Evolutionary conservation across 139 green algal species (phyloP).

Genomic region (Deuterostichococcus epilithicus): DNA sequence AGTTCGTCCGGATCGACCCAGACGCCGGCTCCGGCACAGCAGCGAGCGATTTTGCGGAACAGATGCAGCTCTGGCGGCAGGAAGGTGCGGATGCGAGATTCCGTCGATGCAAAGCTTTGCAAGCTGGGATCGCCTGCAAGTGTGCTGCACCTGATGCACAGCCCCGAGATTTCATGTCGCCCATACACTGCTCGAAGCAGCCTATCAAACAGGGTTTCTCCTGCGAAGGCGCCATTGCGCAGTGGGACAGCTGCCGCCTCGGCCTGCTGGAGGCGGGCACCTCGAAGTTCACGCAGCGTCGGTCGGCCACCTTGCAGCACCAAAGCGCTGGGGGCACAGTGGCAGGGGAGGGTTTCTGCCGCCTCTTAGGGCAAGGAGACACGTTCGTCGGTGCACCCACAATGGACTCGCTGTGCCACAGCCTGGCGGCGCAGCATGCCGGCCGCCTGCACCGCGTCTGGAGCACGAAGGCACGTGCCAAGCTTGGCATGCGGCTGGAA

Average conservation of each 20-base stretch:
- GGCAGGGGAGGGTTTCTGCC: background rate
- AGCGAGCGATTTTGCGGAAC: background rate
- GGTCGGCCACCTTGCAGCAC: too few relatives aligned
- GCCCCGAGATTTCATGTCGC: too few relatives aligned
- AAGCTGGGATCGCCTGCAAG: too few relatives aligned
- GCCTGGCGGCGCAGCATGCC: background rate
- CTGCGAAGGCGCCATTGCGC: background rate
- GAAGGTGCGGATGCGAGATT: too few relatives aligned
- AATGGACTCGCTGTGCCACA: background rate
- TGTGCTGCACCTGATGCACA: too few relatives aligned
- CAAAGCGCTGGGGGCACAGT: background rate
- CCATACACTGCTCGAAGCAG: too few relatives aligned
- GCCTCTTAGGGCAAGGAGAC: background rate
- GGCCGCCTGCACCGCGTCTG: background rate
- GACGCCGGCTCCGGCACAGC: too few relatives aligned
- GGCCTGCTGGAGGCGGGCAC: background rate
- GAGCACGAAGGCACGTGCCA: background rate
- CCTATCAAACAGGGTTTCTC: too few relatives aligned
- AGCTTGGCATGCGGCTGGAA: background rate
- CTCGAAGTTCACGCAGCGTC: background rate
- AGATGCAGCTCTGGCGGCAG: background rate
- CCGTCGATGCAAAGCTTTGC: too few relatives aligned
- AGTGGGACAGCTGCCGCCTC: background rate
- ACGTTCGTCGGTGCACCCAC: background rate
- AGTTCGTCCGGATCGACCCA: background rate